Percentiles rank a stretch among this genome's conserved stretches.
phyloP scores from a whole-genome alignment of 345 rosid genomes.

The Nephelium lappaceum region DNA sequence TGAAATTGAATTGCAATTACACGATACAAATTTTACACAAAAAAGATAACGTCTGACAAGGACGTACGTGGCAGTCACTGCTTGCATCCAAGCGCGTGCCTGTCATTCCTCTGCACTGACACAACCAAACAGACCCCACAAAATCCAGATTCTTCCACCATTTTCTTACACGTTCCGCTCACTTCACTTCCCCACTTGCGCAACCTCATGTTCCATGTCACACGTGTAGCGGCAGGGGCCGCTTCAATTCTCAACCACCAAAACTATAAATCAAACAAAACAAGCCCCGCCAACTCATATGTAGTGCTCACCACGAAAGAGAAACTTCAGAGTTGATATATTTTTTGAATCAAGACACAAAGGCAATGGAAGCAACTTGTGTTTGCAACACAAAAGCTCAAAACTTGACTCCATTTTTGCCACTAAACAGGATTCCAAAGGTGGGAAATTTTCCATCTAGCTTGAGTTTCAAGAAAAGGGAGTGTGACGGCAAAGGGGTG shows the following conservation, averaged over 20 bases:
- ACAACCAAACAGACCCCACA: neutral
- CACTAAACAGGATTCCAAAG: neutral
- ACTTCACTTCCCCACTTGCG: neutral
- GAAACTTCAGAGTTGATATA: too few relatives aligned
- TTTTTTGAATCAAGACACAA: neutral
- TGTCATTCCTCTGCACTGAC: too few relatives aligned
- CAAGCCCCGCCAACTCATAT: neutral
- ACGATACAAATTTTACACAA: too few relatives aligned
- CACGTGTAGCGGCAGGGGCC: conserved; percentile 20
- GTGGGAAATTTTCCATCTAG: neutral
- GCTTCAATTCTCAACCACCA: conserved; percentile 9
- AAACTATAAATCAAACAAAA: neutral
- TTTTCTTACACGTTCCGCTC: neutral
- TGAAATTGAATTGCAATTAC: neutral
- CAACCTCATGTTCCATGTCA: neutral
- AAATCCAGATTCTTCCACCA: conserved; percentile 1
- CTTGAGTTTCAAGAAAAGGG: conserved; percentile 2
- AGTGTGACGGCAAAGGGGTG: neutral
- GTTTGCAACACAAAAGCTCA: neutral
- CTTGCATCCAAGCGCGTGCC: conserved; percentile 19
- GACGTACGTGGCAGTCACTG: neutral
- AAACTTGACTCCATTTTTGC: neutral
- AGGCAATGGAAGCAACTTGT: conserved; percentile 11
- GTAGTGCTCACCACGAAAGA: too few relatives aligned
- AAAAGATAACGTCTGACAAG: too few relatives aligned